phyloP scores from a whole-genome alignment of 345 rosid genomes.

The Salix viminalis region DNA sequence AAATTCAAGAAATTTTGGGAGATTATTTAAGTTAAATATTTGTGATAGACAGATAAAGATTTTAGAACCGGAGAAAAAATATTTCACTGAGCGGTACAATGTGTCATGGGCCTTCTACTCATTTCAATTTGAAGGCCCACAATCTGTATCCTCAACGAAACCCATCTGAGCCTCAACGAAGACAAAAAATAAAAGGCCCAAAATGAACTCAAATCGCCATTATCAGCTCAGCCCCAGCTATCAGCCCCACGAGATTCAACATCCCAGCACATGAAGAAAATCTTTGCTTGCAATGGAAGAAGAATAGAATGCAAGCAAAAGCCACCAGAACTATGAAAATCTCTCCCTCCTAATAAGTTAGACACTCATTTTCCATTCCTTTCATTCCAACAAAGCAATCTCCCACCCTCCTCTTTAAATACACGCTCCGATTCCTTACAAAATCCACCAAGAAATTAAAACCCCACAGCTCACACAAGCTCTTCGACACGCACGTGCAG shows the following conservation, averaged over 20 bases:
- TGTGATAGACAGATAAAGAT: neutral
- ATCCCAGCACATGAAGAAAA: neutral
- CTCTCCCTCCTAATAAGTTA: conserved; percentile 43
- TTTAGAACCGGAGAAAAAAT: neutral
- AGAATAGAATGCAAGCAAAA: conserved; percentile 40
- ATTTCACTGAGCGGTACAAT: neutral
- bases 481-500: neutral
- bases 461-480: neutral
- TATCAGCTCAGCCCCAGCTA: neutral
- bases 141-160: neutral
- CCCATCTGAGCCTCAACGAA: neutral
- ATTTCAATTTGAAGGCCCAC: neutral
- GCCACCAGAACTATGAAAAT: conserved; percentile 40
- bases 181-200: neutral
- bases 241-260: neutral
- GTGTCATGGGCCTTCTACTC: neutral
- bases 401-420: conserved; percentile 10
- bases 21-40: neutral
- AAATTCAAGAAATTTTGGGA: neutral
- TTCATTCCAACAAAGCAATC: conserved; percentile 28
- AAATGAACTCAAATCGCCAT: neutral
- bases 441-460: neutral
- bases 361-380: conserved; percentile 36
- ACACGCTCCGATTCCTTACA: conserved; percentile 1
- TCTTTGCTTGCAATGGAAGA: conserved; percentile 56